Conservation (phyloP, 2,329 filamentous ascomycete species). For the Hymenotorrendiella dingleyae region DNA sequence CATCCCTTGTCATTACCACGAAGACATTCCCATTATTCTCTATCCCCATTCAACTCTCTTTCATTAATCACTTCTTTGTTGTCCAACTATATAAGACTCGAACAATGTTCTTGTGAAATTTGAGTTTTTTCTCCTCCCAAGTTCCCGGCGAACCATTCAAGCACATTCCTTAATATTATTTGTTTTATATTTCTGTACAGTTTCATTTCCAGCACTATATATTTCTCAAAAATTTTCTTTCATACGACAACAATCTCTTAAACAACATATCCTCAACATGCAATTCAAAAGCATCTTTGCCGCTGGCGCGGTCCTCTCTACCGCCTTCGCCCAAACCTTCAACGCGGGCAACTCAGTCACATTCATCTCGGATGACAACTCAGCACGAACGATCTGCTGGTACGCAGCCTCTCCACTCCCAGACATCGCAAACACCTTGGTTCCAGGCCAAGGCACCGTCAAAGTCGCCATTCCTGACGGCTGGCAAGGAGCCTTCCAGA, state of each 20-base stretch:
- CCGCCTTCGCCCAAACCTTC: background rate
- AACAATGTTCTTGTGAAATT: too few species aligned
- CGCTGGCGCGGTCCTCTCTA: background rate
- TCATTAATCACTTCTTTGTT: too few species aligned
- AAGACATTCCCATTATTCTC: background rate
- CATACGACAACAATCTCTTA: background rate
- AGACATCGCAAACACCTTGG: background rate
- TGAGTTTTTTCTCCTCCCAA: too few species aligned
- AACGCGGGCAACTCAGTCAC: slow-evolving; percentile 2
- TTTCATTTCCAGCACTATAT: too few species aligned
- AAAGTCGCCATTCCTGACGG: background rate
- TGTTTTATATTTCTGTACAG: too few species aligned
- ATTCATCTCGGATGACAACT: slow-evolving; percentile 1
- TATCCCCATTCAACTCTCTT: too few species aligned
- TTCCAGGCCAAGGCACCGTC: background rate
- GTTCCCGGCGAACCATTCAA: too few species aligned
- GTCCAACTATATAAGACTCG: too few species aligned
- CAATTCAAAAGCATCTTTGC: slow-evolving; percentile 1
- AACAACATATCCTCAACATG: background rate
- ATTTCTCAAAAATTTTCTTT: too few species aligned
- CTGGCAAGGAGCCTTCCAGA: slow-evolving; percentile 1
- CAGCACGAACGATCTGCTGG: background rate
- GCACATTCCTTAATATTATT: too few species aligned
- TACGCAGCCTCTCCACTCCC: background rate
- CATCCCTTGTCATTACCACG: background rate